These are phyloP conservation scores for Ophiocordyceps sinensis DNA, from an alignment of 2,329 filamentous ascomycete genomes.

Conservation along the genomic window DNA sequence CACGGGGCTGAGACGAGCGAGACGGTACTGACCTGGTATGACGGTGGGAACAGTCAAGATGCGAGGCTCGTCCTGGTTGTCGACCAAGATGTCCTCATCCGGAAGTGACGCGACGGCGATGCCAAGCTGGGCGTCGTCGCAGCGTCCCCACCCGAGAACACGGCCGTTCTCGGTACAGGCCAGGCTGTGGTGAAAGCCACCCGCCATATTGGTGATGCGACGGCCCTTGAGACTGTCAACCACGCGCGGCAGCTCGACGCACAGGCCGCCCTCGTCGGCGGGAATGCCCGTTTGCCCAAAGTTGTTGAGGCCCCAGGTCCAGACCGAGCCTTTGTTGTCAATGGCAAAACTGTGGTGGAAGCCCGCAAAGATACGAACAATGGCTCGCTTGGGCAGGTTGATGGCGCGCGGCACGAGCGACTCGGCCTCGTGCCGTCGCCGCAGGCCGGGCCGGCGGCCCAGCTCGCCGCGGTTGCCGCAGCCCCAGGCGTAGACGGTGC, in stretches of 20 bases:
- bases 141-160: slow-evolving; percentile 30
- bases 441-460: slow-evolving; percentile 32
- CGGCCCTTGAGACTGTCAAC: slow-evolving; percentile 37
- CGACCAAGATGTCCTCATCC: slow-evolving; percentile 1
- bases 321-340: slow-evolving; percentile 46
- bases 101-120: slow-evolving; percentile 2
- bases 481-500: slow-evolving; percentile 14
- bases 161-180: slow-evolving; percentile 25
- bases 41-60: too few species aligned
- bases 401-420: slow-evolving; percentile 28
- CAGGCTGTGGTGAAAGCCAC: slow-evolving; percentile 22
- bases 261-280: slow-evolving; percentile 33
- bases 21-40: not conserved
- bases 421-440: slow-evolving; percentile 24
- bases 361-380: slow-evolving; percentile 31
- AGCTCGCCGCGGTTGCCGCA: slow-evolving; percentile 31
- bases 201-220: slow-evolving; percentile 41
- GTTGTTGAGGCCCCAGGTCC: slow-evolving; percentile 57
- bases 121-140: slow-evolving; percentile 21
- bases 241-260: slow-evolving; percentile 20
- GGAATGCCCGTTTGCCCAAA: slow-evolving; percentile 52
- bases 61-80: not conserved
- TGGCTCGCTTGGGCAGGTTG: slow-evolving; percentile 17
- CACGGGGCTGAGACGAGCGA: not conserved
- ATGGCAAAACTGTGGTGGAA: slow-evolving; percentile 59